Evolutionary conservation across 139 green algal species (phyloP), one percentile per base, ranked within the genome.

Genomic region (Dunaliella sp.): DNA sequence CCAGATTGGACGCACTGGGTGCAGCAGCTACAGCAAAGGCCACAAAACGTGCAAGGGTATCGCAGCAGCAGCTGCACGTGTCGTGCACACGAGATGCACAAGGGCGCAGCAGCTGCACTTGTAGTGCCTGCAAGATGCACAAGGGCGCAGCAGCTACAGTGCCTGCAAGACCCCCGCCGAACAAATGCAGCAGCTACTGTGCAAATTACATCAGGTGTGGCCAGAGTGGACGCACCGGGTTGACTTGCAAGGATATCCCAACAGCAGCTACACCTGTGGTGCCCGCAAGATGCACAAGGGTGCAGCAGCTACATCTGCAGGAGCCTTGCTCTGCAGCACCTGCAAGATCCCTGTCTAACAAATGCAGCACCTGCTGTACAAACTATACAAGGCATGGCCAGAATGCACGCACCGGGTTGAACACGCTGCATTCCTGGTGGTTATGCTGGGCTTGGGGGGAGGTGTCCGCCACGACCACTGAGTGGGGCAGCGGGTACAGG

Each of bases 401-500:
- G 36, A 37, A 1, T 24, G 3, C 38, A 84, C 91, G 59, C 82
- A 93, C 94, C 87, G 95, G 95, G 85, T 97, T 97, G 33, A 98
- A 73, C 77, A 95, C 95, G 36, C 32, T 88, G 86, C 91, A 95
- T 26, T 89, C 92, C 33, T 94, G 87, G 83, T 96, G 95, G 0
- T 37, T 84, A 74, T 89, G 87, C 25, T 73, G 34, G 22, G 86
- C 92, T 85, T 93, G 88, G 28, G 92, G 87, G 0, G 86, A 90
- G 0, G 85, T 48, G 83, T 98, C 95, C 28, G 94, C 95, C 74
- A 98, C 78, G n/a, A 98, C 85, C 26, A 99, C 85, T 1, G 90
- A 86, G 57, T 98, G 89, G 0, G 96, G 96, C 79, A 95, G 85
- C 28, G 96, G 96, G 89, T 98, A 99, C 25, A 98, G 91, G 1